These are phyloP conservation scores for Fistulifera solaris DNA, from an alignment of 108 stramenopile species.

Conservation along the genomic window DNA sequence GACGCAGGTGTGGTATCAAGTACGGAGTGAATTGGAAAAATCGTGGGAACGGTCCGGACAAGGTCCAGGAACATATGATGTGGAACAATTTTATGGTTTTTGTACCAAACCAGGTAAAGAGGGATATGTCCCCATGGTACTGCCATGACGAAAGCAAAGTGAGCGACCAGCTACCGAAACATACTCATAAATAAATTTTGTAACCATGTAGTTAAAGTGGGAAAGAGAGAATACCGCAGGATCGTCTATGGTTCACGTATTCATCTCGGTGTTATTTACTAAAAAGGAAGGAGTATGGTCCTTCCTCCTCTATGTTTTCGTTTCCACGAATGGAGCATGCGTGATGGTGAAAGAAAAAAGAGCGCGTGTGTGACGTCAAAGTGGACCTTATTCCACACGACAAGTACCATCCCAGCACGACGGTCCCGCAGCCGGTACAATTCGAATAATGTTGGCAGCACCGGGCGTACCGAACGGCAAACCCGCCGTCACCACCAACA, in stretches of 20 bases:
- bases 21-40: slow-evolving; percentile 51
- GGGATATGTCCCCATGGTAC: slow-evolving; percentile 46
- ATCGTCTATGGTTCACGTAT: no score
- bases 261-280: no score
- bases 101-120: slow-evolving; percentile 34
- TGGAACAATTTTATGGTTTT: slow-evolving; percentile 54
- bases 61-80: slow-evolving; percentile 30
- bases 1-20: slow-evolving; percentile 27
- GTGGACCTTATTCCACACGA: slow-evolving; percentile 27
- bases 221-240: no score
- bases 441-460: slow-evolving; percentile 83
- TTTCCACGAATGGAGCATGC: no score
- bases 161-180: no score
- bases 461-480: slow-evolving; percentile 88
- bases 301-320: no score
- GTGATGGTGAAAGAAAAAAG: no score
- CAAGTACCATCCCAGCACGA: slow-evolving; percentile 74
- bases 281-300: no score
- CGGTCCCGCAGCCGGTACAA: slow-evolving; percentile 89
- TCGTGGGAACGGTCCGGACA: slow-evolving; percentile 27
- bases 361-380: no score
- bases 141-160: no score
- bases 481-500: slow-evolving; percentile 90
- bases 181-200: no score
- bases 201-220: no score